phyloP scores from a whole-genome alignment of 2,329 filamentous ascomycete species.

The Dothideomycetes sp. region DNA sequence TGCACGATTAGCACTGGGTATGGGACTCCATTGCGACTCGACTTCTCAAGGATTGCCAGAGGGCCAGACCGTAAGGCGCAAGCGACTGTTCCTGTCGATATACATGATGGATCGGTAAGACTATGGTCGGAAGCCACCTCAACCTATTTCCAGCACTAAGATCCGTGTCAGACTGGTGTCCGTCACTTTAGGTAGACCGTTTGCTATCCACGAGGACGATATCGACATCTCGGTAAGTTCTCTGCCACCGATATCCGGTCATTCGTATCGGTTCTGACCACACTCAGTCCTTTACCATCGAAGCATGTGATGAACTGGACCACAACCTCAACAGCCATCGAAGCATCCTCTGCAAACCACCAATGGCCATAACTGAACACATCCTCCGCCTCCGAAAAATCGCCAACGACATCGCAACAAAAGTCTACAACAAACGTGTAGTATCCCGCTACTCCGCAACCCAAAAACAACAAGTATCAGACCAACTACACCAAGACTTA shows the following conservation, averaged over 20 bases:
- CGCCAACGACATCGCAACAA: slow-evolving; percentile 32
- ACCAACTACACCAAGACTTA: slow-evolving; percentile 32
- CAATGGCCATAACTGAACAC: slow-evolving; percentile 30
- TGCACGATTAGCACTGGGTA: slow-evolving; percentile 36
- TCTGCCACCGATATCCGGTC: background rate
- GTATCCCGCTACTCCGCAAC: slow-evolving; percentile 2
- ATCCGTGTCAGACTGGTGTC: slow-evolving; percentile 34
- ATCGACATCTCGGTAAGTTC: slow-evolving; percentile 28
- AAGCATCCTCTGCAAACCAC: slow-evolving; percentile 21
- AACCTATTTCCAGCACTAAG: background rate
- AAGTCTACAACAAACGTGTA: slow-evolving; percentile 31
- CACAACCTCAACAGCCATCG: background rate
- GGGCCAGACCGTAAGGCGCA: slow-evolving; percentile 27
- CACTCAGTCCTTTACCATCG: slow-evolving; percentile 29
- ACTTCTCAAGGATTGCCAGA: slow-evolving; percentile 23
- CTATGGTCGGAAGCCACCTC: background rate
- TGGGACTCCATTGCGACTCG: slow-evolving; percentile 30
- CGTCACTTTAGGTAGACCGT: slow-evolving; percentile 36
- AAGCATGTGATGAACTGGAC: slow-evolving; percentile 28
- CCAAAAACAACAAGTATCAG: slow-evolving; percentile 20
- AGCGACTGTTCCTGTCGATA: slow-evolving; percentile 38
- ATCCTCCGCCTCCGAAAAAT: slow-evolving; percentile 35
- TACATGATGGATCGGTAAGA: slow-evolving; percentile 41
- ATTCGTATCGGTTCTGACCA: background rate
- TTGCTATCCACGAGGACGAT: slow-evolving; percentile 39